Conservation (phyloP, 116 monocot genomes). For the Dioscorea cayenensis region DNA sequence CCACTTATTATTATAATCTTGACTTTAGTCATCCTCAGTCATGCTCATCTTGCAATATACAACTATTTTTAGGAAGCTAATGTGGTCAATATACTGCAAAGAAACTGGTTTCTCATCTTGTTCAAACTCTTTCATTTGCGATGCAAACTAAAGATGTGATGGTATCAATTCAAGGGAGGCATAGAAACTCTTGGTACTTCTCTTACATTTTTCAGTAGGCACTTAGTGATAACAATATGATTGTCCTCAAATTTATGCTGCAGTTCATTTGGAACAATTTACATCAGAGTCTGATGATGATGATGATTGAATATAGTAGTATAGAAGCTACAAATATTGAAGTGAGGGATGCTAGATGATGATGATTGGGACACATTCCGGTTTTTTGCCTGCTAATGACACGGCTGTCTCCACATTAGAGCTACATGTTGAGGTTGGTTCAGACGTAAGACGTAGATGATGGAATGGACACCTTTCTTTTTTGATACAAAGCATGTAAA, state of each 20-base stretch:
- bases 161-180: conserved; percentile 54
- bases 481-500: too few species aligned
- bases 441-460: too few species aligned
- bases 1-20: background rate
- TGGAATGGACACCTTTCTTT: too few species aligned
- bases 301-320: conserved; percentile 4
- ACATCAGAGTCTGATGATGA: background rate
- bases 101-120: conserved; percentile 69
- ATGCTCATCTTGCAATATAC: background rate
- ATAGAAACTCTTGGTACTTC: conserved; percentile 73
- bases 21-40: background rate
- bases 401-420: conserved; percentile 12
- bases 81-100: conserved; percentile 51
- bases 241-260: background rate
- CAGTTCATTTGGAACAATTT: too few species aligned
- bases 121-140: conserved; percentile 70
- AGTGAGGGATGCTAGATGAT: conserved; percentile 15
- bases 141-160: conserved; percentile 67
- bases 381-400: conserved; percentile 48
- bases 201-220: background rate
- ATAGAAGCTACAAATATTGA: conserved; percentile 7
- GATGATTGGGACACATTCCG: conserved; percentile 91
- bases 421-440: background rate
- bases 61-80: conserved; percentile 37
- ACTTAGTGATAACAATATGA: background rate